These are phyloP conservation scores for Heterobasidion parviporum DNA, from an alignment of 1,284 basidiomycete species.

Conservation along the genomic window DNA sequence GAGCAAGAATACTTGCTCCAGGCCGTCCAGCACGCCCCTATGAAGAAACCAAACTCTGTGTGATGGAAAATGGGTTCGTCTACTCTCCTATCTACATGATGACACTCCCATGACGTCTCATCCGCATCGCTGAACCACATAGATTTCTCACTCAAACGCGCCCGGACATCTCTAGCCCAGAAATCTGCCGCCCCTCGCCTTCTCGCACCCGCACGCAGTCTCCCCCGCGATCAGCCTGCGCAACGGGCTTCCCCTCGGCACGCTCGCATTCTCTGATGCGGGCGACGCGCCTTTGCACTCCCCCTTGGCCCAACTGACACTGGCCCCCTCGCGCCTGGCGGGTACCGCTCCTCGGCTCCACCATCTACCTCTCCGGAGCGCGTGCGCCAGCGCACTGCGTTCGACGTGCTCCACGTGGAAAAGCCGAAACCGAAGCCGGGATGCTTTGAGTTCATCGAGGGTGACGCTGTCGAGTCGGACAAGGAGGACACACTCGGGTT, in stretches of 20 bases:
- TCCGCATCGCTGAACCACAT: not conserved
- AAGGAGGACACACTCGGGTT: slow-evolving; percentile 62
- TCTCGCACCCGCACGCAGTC: slow-evolving; percentile 5
- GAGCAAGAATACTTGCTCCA: slow-evolving; percentile 59
- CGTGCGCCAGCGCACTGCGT: slow-evolving; percentile 17
- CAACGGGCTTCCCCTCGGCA: slow-evolving; percentile 10
- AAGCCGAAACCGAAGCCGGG: slow-evolving; percentile 15
- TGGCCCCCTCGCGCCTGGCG: not conserved
- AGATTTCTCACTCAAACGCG: slow-evolving; percentile 70
- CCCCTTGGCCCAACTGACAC: slow-evolving; percentile 9
- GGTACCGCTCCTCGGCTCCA: slow-evolving; percentile 8
- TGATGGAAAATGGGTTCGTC: slow-evolving; percentile 62
- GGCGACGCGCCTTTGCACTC: slow-evolving; percentile 7
- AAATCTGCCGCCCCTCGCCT: slow-evolving; percentile 32
- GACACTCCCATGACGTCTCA: slow-evolving; percentile 4
- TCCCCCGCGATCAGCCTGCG: not conserved
- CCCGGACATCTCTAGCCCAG: slow-evolving; percentile 40
- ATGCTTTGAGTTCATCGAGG: slow-evolving; percentile 52
- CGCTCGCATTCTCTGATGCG: slow-evolving; percentile 4
- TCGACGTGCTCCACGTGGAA: slow-evolving; percentile 13
- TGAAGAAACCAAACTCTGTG: slow-evolving; percentile 41
- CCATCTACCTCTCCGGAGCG: slow-evolving; percentile 16
- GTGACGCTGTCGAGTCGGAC: slow-evolving; percentile 68
- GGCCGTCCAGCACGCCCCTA: slow-evolving; percentile 29
- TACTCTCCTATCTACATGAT: not conserved